A percentile compares a stretch with the other conserved stretches of the same genome.
phyloP scores from a whole-genome alignment of 1,139 yeast species.

The Taphrina flavorubra region DNA sequence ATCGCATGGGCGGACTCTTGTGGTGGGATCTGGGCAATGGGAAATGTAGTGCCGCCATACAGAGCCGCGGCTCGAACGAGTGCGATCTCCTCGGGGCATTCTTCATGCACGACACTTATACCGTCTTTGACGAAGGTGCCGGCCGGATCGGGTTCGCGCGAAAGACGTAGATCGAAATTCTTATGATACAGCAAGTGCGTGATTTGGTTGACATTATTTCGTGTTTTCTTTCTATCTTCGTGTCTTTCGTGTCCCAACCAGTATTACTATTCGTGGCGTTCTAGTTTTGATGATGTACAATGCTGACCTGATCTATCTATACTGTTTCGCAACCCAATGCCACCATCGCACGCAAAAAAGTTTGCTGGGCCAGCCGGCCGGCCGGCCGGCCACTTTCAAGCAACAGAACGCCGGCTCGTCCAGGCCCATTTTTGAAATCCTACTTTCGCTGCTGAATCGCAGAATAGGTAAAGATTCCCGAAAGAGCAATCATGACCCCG shows the following conservation, averaged over 20 bases:
- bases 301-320: too few species aligned
- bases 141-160: conserved; percentile 1
- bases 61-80: conserved; percentile 1
- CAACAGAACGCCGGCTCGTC: too few species aligned
- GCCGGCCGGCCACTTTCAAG: too few species aligned
- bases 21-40: not conserved
- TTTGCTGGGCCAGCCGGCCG: too few species aligned
- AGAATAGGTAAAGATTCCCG: conserved; percentile 38
- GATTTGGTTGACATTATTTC: too few species aligned
- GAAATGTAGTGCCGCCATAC: conserved; percentile 2
- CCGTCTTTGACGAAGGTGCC: conserved; percentile 3
- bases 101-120: not conserved
- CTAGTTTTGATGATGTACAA: too few species aligned
- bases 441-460: conserved; percentile 33
- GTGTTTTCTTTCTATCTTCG: not conserved
- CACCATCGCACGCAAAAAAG: too few species aligned
- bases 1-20: conserved; percentile 4
- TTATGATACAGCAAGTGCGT: too few species aligned
- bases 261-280: too few species aligned
- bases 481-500: conserved; percentile 35
- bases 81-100: conserved; percentile 5
- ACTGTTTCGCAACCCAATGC: too few species aligned
- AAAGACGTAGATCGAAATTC: not conserved
- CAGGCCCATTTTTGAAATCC: too few species aligned
- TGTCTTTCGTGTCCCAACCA: not conserved